Evolutionary conservation across 2,329 filamentous ascomycete genomes (phyloP).

Genomic region (Fusarium liriodendri): DNA sequence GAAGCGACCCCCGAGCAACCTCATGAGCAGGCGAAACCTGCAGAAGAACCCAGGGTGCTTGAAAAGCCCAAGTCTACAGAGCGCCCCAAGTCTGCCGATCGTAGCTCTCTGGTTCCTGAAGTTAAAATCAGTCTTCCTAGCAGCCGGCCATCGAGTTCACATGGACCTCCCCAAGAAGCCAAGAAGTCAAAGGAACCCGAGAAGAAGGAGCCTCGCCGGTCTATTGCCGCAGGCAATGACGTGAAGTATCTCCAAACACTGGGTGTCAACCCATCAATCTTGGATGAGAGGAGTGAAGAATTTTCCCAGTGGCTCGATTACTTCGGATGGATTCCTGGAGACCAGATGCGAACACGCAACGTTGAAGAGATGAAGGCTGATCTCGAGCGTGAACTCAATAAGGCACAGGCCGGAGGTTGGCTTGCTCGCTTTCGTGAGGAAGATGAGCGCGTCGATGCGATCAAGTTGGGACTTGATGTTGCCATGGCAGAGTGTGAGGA

Average conservation of each 20-base stretch:
- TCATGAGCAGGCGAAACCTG: not conserved
- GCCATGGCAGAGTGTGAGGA: slow-evolving; percentile 97
- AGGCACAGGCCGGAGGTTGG: slow-evolving; percentile 94
- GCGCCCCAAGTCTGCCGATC: slow-evolving; percentile 46
- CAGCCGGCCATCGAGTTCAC: slow-evolving; percentile 53
- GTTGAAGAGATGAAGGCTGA: slow-evolving; percentile 86
- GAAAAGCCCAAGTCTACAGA: slow-evolving; percentile 36
- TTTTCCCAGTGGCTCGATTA: slow-evolving; percentile 87
- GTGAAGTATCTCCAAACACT: slow-evolving; percentile 81
- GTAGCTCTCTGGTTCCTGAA: slow-evolving; percentile 61
- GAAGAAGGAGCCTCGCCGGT: slow-evolving; percentile 65
- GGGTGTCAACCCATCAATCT: slow-evolving; percentile 79
- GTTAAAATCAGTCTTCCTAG: slow-evolving; percentile 68
- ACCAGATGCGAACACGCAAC: slow-evolving; percentile 77
- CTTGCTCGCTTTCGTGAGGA: slow-evolving; percentile 85
- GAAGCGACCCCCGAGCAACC: slow-evolving; percentile 40
- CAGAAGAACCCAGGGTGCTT: not conserved
- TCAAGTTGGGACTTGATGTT: slow-evolving; percentile 86
- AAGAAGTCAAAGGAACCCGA: slow-evolving; percentile 43
- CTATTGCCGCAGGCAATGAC: slow-evolving; percentile 77
- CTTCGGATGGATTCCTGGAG: slow-evolving; percentile 86
- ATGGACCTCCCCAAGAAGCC: slow-evolving; percentile 52
- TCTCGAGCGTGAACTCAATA: slow-evolving; percentile 87
- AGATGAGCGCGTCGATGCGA: slow-evolving; percentile 87
- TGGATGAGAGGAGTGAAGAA: slow-evolving; percentile 81